A percentile compares a stretch with the other conserved stretches of the same genome.
These are phyloP conservation scores for Colletotrichum kahawae DNA, from an alignment of 2,329 filamentous ascomycete genomes.

Conservation along the genomic window DNA sequence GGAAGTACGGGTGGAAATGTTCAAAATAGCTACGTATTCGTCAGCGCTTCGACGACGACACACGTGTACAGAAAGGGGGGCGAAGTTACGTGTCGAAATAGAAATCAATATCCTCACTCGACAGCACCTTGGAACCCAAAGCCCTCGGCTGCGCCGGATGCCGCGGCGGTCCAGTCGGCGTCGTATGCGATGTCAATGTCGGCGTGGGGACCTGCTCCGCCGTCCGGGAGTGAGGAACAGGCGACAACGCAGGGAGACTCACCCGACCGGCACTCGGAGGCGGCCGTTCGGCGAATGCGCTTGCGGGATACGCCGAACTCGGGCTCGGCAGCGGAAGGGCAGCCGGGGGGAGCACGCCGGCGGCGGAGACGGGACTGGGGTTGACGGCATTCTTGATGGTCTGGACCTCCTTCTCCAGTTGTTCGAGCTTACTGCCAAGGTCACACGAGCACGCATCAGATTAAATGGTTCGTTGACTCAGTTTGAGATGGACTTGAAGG, in stretches of 20 bases:
- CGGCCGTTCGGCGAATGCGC: slow-evolving; percentile 25
- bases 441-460: slow-evolving; percentile 2
- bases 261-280: slow-evolving; percentile 15
- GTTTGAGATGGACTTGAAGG: background rate
- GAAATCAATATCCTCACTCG: slow-evolving; percentile 58
- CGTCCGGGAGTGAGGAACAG: background rate
- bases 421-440: slow-evolving; percentile 54
- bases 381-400: slow-evolving; percentile 39
- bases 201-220: slow-evolving; percentile 27
- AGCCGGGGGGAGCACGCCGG: background rate
- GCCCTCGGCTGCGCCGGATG: slow-evolving; percentile 44
- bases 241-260: slow-evolving; percentile 14
- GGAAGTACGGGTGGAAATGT: slow-evolving; percentile 57
- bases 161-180: slow-evolving; percentile 29
- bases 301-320: slow-evolving; percentile 25
- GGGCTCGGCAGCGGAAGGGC: slow-evolving; percentile 31
- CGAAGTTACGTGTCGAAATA: slow-evolving; percentile 58
- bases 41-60: background rate
- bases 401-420: slow-evolving; percentile 25
- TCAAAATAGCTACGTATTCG: slow-evolving; percentile 50
- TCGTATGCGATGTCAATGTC: slow-evolving; percentile 31
- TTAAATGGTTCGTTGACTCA: background rate
- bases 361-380: slow-evolving; percentile 18
- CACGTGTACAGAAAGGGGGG: background rate
- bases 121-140: slow-evolving; percentile 51